Base-by-base conservation (phyloP, 176 grass and related monocot species). In the Luzula sylvatica region DNA sequence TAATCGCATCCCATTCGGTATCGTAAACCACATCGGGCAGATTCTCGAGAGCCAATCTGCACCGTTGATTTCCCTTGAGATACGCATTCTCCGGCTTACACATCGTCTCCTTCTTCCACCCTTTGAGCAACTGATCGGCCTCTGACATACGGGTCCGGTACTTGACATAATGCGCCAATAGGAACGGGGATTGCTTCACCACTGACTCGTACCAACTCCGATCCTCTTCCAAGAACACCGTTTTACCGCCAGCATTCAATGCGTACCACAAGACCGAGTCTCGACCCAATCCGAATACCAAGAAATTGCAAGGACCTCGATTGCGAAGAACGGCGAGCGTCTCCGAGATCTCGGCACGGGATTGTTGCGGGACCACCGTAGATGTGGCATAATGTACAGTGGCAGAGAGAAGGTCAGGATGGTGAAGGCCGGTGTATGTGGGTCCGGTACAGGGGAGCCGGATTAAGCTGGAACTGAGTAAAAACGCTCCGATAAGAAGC, bases 1-100 rank as follows among this genome's bases (percentile, higher is more conserved):
- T 70, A 8, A 94, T 28, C 24, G 83, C 75, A 69, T 94, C 88
- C 88, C 88, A 94, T 38, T 72, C 48, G 18, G 23, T 46, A 28
- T 73, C 66, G 15, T 76, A 69, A 15, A 94, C 71, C 46, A 21
- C 78, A 45, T 67, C 47, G 17, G 87, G 78, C 53, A 94, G 61
- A 47, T 65, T 55, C 1, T 71, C 62, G 14, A 87, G 68, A 23
- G 65, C 72, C 13, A 94, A 71, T 45, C 30, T 68, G 46, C 88
- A 94, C 2, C 55, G 42, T 50, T 42, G 68, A 21, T 69, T 50
- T 20, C 57, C 71, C 53, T 65, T 79, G 1, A 75, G 71, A 38
- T 75, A 62, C 18, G 60, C 42, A 8, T 20, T 26, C 18, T 66
- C 67, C 3, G 72, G 68, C 35, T 56, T 24, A 47, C 86, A 84